Evolutionary conservation across 208 protist species (phyloP), one percentile per base, ranked within the genome.

Genomic region (Trypanosoma conorhini): DNA sequence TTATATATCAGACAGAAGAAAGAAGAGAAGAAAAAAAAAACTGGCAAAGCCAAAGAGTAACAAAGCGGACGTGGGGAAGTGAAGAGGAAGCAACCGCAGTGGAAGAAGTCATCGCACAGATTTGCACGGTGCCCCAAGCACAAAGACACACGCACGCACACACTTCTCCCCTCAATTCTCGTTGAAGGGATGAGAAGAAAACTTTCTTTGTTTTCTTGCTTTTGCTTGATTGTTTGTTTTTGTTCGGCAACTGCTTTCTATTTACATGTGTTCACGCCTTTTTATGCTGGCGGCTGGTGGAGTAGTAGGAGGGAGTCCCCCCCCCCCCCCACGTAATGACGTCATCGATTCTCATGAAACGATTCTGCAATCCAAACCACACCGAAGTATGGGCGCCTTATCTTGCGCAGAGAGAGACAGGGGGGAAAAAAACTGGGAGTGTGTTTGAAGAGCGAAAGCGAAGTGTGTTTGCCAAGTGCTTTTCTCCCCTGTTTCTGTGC

Each of bases 11-110:
- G n/a, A n/a, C n/a, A n/a, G n/a, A n/a, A n/a, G n/a, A n/a, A n/a
- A n/a, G n/a, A n/a, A n/a, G n/a, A 22, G 13, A 46, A 63, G 44
- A 64, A n/a, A 63, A 64, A 55, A 33, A 57, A 72, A 46, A 19
- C 10, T 30, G 42, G 22, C 26, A 12, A 31, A 35, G 44, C 5
- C 38, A 54, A 62, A 52, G 35, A 62, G 52, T 40, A 51, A 61
- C 21, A 62, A 22, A 12, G 54, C 22, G 54, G 31, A 21, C 13
- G 65, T 22, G 38, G 52, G 4, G 7, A 38, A 38, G 3, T 51
- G 46, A 51, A n/a, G 21, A 51, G 3, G 46, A n/a, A 10, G 5
- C 19, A 22, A 51, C 21, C 46, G 46, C n/a, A n/a, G n/a, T n/a
- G n/a, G 21, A 51, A 21, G 46, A n/a, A 10, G 5, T 3, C 2